These are phyloP conservation scores for Fusarium kyushuense DNA, from an alignment of 2,329 filamentous ascomycete genomes.

Conservation along the genomic window DNA sequence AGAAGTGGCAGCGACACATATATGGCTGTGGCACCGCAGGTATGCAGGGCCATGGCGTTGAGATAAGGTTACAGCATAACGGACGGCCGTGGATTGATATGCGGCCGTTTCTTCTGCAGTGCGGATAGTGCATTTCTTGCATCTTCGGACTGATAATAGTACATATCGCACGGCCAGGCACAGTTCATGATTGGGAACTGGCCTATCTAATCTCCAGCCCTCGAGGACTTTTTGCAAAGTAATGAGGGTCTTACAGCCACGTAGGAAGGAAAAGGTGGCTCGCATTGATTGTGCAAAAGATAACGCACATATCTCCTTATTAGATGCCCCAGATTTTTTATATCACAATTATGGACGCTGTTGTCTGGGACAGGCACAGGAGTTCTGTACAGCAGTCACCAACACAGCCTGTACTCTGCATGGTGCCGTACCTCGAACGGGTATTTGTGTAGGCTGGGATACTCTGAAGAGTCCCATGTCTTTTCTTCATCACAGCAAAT, in stretches of 20 bases:
- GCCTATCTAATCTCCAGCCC: constrained; percentile 46
- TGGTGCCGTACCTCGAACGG: not conserved
- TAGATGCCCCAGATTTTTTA: not conserved
- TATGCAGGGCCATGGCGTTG: constrained; percentile 28
- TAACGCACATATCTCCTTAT: constrained; percentile 16
- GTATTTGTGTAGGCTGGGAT: not conserved
- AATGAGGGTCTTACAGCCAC: constrained; percentile 37
- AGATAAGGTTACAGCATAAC: constrained; percentile 43
- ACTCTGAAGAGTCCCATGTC: not conserved
- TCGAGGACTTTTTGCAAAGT: constrained; percentile 34
- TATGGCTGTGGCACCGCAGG: constrained; percentile 38
- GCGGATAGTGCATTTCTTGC: constrained; percentile 39
- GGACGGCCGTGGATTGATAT: constrained; percentile 40
- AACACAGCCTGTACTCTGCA: not conserved
- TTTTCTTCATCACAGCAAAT: not conserved
- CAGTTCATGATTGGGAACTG: constrained; percentile 44
- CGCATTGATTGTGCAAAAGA: constrained; percentile 31
- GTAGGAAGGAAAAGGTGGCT: constrained; percentile 32
- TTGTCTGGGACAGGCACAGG: not conserved
- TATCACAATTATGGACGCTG: not conserved
- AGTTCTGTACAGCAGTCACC: not conserved
- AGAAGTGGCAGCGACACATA: constrained; percentile 38
- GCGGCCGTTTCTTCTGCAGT: constrained; percentile 39
- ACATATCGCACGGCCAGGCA: constrained; percentile 30
- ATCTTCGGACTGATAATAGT: constrained; percentile 43